Evolutionary conservation across 148 eudicot genomes (phyloP), one percentile per base, ranked within the genome.

Genomic region (Nepenthes mirabilis): DNA sequence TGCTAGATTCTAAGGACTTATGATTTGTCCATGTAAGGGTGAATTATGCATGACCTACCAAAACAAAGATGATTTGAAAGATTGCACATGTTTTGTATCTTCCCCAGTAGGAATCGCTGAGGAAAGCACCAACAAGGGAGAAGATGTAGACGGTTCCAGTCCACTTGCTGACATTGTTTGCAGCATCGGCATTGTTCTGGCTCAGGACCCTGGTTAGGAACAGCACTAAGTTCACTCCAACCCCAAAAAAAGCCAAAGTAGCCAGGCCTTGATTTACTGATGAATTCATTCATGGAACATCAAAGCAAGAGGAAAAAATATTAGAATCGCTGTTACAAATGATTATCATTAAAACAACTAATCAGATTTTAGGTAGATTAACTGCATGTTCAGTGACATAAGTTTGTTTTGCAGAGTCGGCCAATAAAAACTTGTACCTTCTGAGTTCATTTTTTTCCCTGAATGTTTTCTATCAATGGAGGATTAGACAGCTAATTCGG

Each of bases 61-160:
- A 11, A 33, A 86, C 86, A 53, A 83, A 86, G 43, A 86, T 79
- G 69, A 72, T 70, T 60, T 86, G 94, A 45, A 86, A 86, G 34
- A 86, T 67, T 65, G 89, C 80, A 69, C 94, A 86, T 14, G 84
- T 79, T 33, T 72, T 83, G 79, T 78, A 86, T 59, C 94, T 57
- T 9, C 94, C 94, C 94, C 82, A 86, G 43, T 86, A 86, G 47
- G 94, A 86, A 54, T 86, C 94, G 55, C 94, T 86, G 23, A 86
- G 86, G 70, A 86, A 81, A 10, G 89, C 89, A 49, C 94, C 94
- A 14, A 81, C 59, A 34, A 86, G 82, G 58, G 94, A 83, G 70
- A 80, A 86, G 36, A 86, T 56, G 57, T 83, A 86, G 47, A 81
- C 85, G 5, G 88, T 86, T 67, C 93, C 93, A 34, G 88, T 86